Conservation (phyloP, 225 moss, liverwort and hornwort species). For the Pseudoscleropodium purum region DNA sequence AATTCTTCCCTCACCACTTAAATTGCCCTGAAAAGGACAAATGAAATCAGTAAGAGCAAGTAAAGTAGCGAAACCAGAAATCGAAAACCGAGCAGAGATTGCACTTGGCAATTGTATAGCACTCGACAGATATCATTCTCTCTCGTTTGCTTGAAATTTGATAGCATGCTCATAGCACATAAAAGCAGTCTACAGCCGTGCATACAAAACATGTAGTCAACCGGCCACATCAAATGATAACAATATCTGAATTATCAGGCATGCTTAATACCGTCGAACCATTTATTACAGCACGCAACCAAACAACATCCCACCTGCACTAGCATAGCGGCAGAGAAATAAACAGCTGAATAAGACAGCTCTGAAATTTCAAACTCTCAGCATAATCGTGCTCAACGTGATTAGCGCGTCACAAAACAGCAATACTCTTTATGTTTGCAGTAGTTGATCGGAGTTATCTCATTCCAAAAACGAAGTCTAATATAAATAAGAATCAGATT, state of each 20-base stretch:
- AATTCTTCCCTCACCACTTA: background rate
- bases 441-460: background rate
- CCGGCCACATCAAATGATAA: background rate
- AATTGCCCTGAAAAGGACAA: background rate
- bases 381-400: background rate
- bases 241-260: background rate
- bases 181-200: background rate
- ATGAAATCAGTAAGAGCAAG: background rate
- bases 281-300: background rate
- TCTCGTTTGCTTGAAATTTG: background rate
- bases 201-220: background rate
- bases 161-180: background rate
- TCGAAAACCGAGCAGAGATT: background rate
- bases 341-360: background rate
- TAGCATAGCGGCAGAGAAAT: background rate
- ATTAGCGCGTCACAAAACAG: background rate
- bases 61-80: background rate
- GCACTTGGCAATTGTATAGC: background rate
- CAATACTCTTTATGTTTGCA: background rate
- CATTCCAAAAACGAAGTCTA: background rate
- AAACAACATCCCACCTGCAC: background rate
- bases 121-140: background rate
- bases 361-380: background rate
- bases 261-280: background rate
- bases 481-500: background rate